These are phyloP conservation scores for Primulina tabacum DNA, from an alignment of 257 asterid species.

Conservation along the genomic window DNA sequence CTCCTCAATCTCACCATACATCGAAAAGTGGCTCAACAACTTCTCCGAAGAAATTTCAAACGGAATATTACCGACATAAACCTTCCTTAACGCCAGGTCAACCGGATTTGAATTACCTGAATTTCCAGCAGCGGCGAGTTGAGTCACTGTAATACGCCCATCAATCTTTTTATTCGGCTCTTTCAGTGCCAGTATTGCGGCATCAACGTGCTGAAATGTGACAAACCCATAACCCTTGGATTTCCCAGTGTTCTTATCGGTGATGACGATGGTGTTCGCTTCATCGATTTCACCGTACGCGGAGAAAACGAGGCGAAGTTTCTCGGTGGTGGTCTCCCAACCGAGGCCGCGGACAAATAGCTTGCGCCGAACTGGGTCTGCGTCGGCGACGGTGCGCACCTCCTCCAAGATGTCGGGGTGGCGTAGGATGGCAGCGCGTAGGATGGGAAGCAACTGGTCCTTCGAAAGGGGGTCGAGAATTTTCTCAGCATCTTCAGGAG, in stretches of 20 bases:
- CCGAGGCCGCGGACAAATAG: conserved; percentile 94
- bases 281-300: conserved; percentile 77
- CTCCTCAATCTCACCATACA: conserved; percentile 92
- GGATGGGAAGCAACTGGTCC: conserved; percentile 68
- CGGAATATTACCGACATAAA: conserved; percentile 91
- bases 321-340: conserved; percentile 93
- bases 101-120: conserved; percentile 52
- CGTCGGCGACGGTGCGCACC: conserved; percentile 83
- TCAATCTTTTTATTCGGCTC: conserved; percentile 89
- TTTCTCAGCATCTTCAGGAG: conserved; percentile 69
- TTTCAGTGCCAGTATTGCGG: conserved; percentile 65
- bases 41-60: conserved; percentile 83
- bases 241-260: conserved; percentile 70
- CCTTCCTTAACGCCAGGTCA: conserved; percentile 78
- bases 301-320: conserved; percentile 66
- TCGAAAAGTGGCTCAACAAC: conserved; percentile 62
- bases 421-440: conserved; percentile 72
- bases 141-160: conserved; percentile 92
- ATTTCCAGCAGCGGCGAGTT: conserved; percentile 81
- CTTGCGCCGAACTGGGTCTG: conserved; percentile 72
- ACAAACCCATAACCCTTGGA: conserved; percentile 91
- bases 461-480: conserved; percentile 78
- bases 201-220: conserved; percentile 80
- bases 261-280: conserved; percentile 75
- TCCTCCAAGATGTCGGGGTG: conserved; percentile 74